These are phyloP conservation scores for Pterulicium gracile DNA, from an alignment of 1,284 basidiomycete species.

Conservation along the genomic window DNA sequence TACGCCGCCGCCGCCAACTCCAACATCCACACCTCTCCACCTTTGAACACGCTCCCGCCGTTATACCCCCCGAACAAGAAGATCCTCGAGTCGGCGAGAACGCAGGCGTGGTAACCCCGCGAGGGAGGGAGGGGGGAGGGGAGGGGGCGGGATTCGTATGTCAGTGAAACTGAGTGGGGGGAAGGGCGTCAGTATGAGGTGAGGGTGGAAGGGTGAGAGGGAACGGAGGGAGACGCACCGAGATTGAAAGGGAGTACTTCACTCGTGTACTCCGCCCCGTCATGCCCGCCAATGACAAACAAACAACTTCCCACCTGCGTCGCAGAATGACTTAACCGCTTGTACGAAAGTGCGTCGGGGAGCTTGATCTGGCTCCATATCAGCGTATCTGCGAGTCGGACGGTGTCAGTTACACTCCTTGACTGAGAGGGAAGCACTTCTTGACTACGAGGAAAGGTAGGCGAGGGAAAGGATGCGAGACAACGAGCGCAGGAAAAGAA, in stretches of 20 bases:
- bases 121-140: not conserved
- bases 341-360: slow-evolving; percentile 40
- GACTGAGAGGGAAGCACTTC: not conserved
- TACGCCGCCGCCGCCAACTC: slow-evolving; percentile 2
- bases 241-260: slow-evolving; percentile 84
- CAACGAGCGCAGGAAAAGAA: too few relatives aligned
- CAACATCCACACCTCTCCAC: not conserved
- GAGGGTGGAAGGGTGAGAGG: too few relatives aligned
- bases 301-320: slow-evolving; percentile 92
- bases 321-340: slow-evolving; percentile 77
- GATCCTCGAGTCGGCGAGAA: not conserved
- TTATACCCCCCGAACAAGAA: slow-evolving; percentile 1
- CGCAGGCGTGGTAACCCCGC: not conserved
- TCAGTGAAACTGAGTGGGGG: not conserved
- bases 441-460: not conserved
- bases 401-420: slow-evolving; percentile 5
- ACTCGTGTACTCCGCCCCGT: slow-evolving; percentile 66
- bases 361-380: slow-evolving; percentile 59
- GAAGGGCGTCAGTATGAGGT: not conserved
- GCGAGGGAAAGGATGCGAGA: too few relatives aligned
- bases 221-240: slow-evolving; percentile 31
- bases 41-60: not conserved
- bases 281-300: slow-evolving; percentile 84
- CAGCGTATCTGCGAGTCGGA: slow-evolving; percentile 41
- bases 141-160: not conserved